Conservation (phyloP, 129 eudicot genomes). For the Solidago caesia region DNA sequence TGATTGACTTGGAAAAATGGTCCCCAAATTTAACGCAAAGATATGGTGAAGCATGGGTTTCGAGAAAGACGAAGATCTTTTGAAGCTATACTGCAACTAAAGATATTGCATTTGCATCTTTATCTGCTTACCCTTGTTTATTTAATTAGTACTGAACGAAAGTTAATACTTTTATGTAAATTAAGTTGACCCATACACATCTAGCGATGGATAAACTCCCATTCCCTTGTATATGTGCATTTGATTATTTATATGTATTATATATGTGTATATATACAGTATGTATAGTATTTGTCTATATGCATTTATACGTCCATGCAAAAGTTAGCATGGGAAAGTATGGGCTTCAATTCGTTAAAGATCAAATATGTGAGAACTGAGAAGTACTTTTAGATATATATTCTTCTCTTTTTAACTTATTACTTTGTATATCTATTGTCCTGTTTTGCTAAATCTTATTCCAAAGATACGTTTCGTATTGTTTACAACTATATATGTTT, state of each 20-base stretch:
- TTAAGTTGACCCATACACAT: neutral
- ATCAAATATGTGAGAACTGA: neutral
- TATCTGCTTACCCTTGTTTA: no score
- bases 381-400: constrained; percentile 14
- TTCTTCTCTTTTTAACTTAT: constrained; percentile 12
- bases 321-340: constrained; percentile 19
- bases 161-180: no score
- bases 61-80: constrained; percentile 19
- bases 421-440: neutral
- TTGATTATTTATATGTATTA: neutral
- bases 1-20: constrained; percentile 24
- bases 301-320: constrained; percentile 5
- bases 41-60: constrained; percentile 32
- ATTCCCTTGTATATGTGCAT: neutral
- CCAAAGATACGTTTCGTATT: constrained; percentile 4
- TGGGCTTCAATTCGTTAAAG: constrained; percentile 16
- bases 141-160: no score
- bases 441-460: constrained; percentile 14
- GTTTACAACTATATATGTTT: constrained; percentile 5
- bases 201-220: neutral
- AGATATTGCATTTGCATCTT: neutral
- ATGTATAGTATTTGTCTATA: neutral
- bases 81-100: neutral
- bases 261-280: no score
- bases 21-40: constrained; percentile 36